Conservation (phyloP, 73 alveolate genomes). For the Paramecium pentaurelia region DNA sequence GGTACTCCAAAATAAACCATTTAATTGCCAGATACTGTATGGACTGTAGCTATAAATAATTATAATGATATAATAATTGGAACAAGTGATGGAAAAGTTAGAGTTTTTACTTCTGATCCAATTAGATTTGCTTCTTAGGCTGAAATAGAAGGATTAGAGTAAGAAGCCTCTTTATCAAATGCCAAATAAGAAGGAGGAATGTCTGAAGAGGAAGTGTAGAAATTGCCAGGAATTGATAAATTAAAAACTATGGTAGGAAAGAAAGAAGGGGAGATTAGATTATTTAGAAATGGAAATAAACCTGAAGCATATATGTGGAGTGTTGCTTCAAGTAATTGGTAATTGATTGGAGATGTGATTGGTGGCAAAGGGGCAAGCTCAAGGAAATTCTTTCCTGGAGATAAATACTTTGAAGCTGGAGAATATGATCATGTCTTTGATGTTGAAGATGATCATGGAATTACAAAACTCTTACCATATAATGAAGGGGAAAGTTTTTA, state of each 20-base stretch:
- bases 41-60: constrained; percentile 86
- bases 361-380: constrained; percentile 65
- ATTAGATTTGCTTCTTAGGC: constrained; percentile 76
- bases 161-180: constrained; percentile 69
- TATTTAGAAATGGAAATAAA: constrained; percentile 86
- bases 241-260: constrained; percentile 79
- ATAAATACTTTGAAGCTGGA: constrained; percentile 90
- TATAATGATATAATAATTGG: constrained; percentile 92
- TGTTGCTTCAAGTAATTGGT: constrained; percentile 87
- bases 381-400: constrained; percentile 92
- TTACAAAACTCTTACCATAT: constrained; percentile 89
- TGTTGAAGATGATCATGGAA: constrained; percentile 93
- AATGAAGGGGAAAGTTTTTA: constrained; percentile 93
- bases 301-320: constrained; percentile 97
- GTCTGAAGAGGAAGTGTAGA: constrained; percentile 78
- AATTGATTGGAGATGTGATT: constrained; percentile 94
- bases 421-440: constrained; percentile 97
- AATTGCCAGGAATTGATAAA: constrained; percentile 79
- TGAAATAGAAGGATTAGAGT: constrained; percentile 83
- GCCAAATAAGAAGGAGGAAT: constrained; percentile 67
- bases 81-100: constrained; percentile 88
- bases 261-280: constrained; percentile 95
- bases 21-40: constrained; percentile 91
- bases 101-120: constrained; percentile 87
- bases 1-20: constrained; percentile 76